Conservation (phyloP, 2,329 filamentous ascomycete species). For the Aspergillus versicolor region DNA sequence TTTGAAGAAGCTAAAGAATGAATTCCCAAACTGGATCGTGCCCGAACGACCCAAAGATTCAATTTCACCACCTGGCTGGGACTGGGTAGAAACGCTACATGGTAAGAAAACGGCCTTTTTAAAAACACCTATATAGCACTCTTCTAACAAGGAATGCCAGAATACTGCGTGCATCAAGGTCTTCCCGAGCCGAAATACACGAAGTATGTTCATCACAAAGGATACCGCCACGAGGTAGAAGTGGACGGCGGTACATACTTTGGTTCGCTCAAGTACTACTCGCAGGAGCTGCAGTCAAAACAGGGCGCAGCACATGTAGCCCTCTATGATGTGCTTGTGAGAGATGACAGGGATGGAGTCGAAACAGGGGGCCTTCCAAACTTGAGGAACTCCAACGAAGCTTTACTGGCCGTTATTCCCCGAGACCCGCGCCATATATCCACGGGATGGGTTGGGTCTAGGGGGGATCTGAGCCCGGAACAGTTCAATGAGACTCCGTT, state of each 20-base stretch:
- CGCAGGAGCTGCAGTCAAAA: slow-evolving; percentile 24
- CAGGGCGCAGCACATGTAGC: slow-evolving; percentile 30
- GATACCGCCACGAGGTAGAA: slow-evolving; percentile 28
- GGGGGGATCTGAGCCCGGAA: slow-evolving; percentile 4
- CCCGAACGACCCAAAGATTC: slow-evolving; percentile 26
- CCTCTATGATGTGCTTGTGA: slow-evolving; percentile 24
- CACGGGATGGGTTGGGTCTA: background rate
- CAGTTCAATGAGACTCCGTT: background rate
- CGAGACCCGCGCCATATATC: background rate
- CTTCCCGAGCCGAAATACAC: slow-evolving; percentile 21
- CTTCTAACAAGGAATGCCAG: slow-evolving; percentile 17
- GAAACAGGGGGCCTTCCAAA: slow-evolving; percentile 7
- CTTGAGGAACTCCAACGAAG: slow-evolving; percentile 2
- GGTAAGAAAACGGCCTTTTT: slow-evolving; percentile 18
- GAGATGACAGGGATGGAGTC: background rate
- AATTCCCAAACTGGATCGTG: slow-evolving; percentile 27
- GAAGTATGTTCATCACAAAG: slow-evolving; percentile 21
- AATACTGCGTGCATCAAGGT: slow-evolving; percentile 23
- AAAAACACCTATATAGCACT: background rate
- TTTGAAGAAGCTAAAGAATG: slow-evolving; percentile 23
- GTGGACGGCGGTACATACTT: slow-evolving; percentile 22
- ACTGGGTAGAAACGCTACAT: slow-evolving; percentile 30
- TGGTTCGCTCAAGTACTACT: slow-evolving; percentile 20
- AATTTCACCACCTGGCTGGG: slow-evolving; percentile 19
- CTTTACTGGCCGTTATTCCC: background rate